Evolutionary conservation across 768 basidiomycete species (phyloP), one percentile per base, ranked within the genome.

Genomic region (Leccinum disarticulatum): DNA sequence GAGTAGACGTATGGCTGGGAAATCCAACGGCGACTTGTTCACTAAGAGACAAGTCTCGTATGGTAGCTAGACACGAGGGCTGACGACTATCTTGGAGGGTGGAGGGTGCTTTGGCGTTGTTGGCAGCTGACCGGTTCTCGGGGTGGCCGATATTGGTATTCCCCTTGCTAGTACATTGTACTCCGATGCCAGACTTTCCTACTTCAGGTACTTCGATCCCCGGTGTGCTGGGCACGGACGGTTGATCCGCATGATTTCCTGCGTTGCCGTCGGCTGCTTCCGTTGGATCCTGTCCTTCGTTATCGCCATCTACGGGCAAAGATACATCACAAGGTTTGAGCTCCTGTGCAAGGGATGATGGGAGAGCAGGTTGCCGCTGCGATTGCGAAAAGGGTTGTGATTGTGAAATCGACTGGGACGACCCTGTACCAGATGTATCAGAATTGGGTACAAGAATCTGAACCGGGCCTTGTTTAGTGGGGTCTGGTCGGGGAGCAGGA

Each of bases 401-500:
- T 43, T 76, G 75, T 13, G 70, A 68, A 35, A 70, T 67, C 64
- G 65, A 36, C 19, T 66, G 70, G 55, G 77, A 77, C 3, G 75
- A 77, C 33, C 71, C 71, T 10, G 71, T 68, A 35, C 67, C 73
- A 1, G 82, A 85, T 1, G 79, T 77, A 62, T 87, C 84, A 10
- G 84, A 84, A 64, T 84, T 81, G 4, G 84, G 83, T 8, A 77
- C 84, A 25, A 86, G 68, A n/a, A 86, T 75, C 17, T 74, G 76
- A 31, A 68, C 75, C 6, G 78, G 73, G 25, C 76, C 79, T 55
- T 70, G 63, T 36, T 68, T 68, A 47, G 64, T 61, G 60, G 53
- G 54, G 59, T 69, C 67, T 38, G 76, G 68, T 52, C 65, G 66
- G 25, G 78, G 74, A 59, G 71, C 74, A 4, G 70, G 68, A 25